Base-by-base conservation (phyloP, 1,284 basidiomycete genomes). In the Marasmius sp. region DNA sequence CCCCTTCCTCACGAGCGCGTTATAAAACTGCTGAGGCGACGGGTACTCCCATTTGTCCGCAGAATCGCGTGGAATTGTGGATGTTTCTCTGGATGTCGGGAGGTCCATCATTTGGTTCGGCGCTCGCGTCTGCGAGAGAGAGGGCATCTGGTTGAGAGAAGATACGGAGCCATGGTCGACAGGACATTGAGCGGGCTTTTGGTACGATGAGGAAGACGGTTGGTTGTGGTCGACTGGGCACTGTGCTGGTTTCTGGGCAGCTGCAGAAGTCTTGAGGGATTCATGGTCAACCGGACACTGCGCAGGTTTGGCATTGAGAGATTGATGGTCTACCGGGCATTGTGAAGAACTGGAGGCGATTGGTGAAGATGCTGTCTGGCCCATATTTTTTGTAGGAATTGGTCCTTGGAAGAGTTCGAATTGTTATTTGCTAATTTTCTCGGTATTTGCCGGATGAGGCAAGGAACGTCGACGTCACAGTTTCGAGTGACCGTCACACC, bases 1-100 rank as follows among this genome's bases (percentile, higher is more conserved):
- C 1, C 97, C 97, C 74, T 99, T 99, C 66, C 96, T 82, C 14
- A 94, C 93, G 7, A 99, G 84, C 0, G 97, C 97, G 73, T 98
- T 98, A 77, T 99, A 97, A 74, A 99, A 99, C 74, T 99, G 97
- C 77, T 99, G 96, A 2, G 97, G 95, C 6, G 93, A 96, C 1
- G 97, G 97, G 76, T 99, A 99, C 71, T 98, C 96, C 97, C 97
- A 99, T 67, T 74, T 83, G 53, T 65, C 75, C 59, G 71, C 68
- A 6, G 73, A 70, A 57, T 92, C 85, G 43, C 95, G 87, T 1
- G 95, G 95, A 70, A 99, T 99, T 8, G 93, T 89, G 0, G 94
- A 97, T 48, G 84, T 80, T 9, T 85, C 87, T 62, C 96, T 86
- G 41, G 89, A 82, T 0, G 87, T 92, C 3, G 95, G 91, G 20